A percentile compares a stretch with the other conserved stretches of the same genome.
Conservation (phyloP, 164 flowering plant species). For the Vitis rotundifolia region DNA sequence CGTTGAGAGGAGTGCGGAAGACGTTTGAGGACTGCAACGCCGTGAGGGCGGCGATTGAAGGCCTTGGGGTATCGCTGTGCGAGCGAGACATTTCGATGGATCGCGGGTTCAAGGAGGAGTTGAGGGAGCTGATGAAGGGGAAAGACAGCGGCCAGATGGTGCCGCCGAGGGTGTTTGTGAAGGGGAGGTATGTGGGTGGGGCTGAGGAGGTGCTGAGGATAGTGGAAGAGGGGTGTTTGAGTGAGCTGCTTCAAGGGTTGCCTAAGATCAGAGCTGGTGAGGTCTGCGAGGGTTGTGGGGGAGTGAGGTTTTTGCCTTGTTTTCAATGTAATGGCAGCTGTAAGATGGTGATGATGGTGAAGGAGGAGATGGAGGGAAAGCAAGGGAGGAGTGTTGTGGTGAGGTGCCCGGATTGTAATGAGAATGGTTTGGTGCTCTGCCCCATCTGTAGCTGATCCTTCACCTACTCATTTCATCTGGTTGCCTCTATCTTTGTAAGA, state of each 20-base stretch:
- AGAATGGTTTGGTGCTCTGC: slow-evolving; percentile 87
- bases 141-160: slow-evolving; percentile 23
- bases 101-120: slow-evolving; percentile 74
- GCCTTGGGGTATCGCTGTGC: slow-evolving; percentile 47
- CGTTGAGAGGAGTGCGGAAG: slow-evolving; percentile 72
- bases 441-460: slow-evolving; percentile 70
- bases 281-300: slow-evolving; percentile 89
- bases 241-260: slow-evolving; percentile 57
- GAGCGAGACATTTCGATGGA: slow-evolving; percentile 94
- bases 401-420: slow-evolving; percentile 87
- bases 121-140: slow-evolving; percentile 55
- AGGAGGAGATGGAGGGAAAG: slow-evolving; percentile 17
- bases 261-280: slow-evolving; percentile 43
- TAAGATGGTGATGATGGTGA: slow-evolving; percentile 49
- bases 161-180: slow-evolving; percentile 75
- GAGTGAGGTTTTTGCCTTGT: slow-evolving; percentile 80
- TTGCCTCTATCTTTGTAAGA: slow-evolving; percentile 1
- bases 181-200: slow-evolving; percentile 82
- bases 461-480: neutral
- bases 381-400: slow-evolving; percentile 42
- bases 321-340: slow-evolving; percentile 84
- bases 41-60: slow-evolving; percentile 59
- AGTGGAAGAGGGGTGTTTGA: slow-evolving; percentile 65
- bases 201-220: slow-evolving; percentile 74
- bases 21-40: slow-evolving; percentile 83